Conservation (phyloP, 2,329 filamentous ascomycete species). For the Phialocephala sp. region DNA sequence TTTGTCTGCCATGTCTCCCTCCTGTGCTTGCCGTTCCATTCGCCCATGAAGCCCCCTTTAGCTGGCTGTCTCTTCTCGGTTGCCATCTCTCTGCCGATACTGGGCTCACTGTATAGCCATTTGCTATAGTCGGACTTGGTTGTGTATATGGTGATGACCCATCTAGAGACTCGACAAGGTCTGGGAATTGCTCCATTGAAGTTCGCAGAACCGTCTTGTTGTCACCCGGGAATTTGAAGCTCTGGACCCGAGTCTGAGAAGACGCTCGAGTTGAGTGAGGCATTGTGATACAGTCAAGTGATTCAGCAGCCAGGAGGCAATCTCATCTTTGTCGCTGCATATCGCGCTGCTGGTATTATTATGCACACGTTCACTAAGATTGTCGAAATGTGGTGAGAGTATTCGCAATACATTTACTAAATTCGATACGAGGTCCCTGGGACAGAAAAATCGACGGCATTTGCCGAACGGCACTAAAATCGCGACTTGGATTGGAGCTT, state of each 20-base stretch:
- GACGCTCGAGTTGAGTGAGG: conserved; percentile 50
- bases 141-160: conserved; percentile 30
- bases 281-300: conserved; percentile 41
- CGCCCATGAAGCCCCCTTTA: conserved; percentile 33
- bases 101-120: conserved; percentile 37
- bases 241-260: conserved; percentile 44
- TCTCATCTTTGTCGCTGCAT: conserved; percentile 24
- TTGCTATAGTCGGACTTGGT: conserved; percentile 32
- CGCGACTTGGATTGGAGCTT: conserved; percentile 28
- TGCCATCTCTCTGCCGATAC: conserved; percentile 63
- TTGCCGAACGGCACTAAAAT: conserved; percentile 34
- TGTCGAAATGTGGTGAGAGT: conserved; percentile 7
- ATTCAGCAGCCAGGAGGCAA: conserved; percentile 20
- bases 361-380: conserved; percentile 2
- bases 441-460: conserved; percentile 20
- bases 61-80: conserved; percentile 57
- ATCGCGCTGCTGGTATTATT: conserved; percentile 3
- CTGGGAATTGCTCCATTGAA: conserved; percentile 63
- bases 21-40: conserved; percentile 35
- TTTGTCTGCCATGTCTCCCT: conserved; percentile 70
- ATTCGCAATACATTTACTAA: conserved; percentile 7
- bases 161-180: conserved; percentile 52
- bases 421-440: conserved; percentile 23
- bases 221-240: conserved; percentile 41
- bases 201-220: conserved; percentile 34